Evolutionary conservation across 805 yeast genomes (phyloP).

Genomic region (Zygoascus tannicola): DNA sequence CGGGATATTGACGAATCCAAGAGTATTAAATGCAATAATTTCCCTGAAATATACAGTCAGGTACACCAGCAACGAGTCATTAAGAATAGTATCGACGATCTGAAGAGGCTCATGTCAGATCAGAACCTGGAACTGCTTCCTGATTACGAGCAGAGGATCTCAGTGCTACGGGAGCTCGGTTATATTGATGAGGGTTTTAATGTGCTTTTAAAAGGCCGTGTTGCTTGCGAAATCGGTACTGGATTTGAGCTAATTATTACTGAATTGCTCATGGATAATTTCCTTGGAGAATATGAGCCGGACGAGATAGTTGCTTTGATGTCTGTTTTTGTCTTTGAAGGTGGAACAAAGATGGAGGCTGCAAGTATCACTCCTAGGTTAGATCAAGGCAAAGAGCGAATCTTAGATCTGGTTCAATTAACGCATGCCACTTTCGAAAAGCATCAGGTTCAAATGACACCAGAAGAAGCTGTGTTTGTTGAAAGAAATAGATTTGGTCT

Average conservation of each 20-base stretch:
- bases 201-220: slow-evolving; percentile 77
- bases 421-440: slow-evolving; percentile 53
- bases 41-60: slow-evolving; percentile 37
- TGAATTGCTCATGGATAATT: slow-evolving; percentile 82
- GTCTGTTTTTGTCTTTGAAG: slow-evolving; percentile 90
- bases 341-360: slow-evolving; percentile 58
- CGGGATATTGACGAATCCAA: slow-evolving; percentile 24
- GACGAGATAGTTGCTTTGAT: slow-evolving; percentile 94
- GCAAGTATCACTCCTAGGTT: slow-evolving; percentile 75
- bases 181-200: slow-evolving; percentile 71
- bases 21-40: slow-evolving; percentile 32
- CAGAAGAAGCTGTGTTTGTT: slow-evolving; percentile 77
- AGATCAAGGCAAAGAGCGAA: slow-evolving; percentile 49
- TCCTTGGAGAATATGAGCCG: slow-evolving; percentile 85
- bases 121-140: slow-evolving; percentile 86
- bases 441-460: slow-evolving; percentile 64
- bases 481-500: slow-evolving; percentile 81
- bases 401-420: slow-evolving; percentile 58
- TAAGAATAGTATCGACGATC: slow-evolving; percentile 41
- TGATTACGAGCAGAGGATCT: slow-evolving; percentile 82
- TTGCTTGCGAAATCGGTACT: slow-evolving; percentile 68
- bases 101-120: slow-evolving; percentile 63
- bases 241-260: slow-evolving; percentile 90
- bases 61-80: slow-evolving; percentile 39
- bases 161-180: slow-evolving; percentile 66